Conservation (phyloP, 192 early-diverging fungal genomes). For the Gonapodya sp. region DNA sequence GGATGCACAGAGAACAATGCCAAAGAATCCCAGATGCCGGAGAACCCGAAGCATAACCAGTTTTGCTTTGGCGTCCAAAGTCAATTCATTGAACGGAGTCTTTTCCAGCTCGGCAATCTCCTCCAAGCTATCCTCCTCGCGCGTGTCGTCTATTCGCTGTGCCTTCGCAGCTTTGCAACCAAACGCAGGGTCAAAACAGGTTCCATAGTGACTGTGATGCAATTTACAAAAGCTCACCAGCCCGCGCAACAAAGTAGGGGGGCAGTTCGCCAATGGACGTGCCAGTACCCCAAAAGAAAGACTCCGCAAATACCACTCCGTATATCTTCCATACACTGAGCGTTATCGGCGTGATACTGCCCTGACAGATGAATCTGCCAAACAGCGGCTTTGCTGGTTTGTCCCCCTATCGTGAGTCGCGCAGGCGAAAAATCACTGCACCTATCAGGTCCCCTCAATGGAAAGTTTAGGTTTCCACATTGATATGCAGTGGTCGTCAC, state of each 20-base stretch:
- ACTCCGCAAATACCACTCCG: constrained; percentile 61
- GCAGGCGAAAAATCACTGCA: constrained; percentile 17
- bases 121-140: background rate
- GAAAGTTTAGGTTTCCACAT: constrained; percentile 63
- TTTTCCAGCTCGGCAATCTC: constrained; percentile 27
- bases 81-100: constrained; percentile 30
- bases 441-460: constrained; percentile 33
- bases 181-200: background rate
- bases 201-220: background rate
- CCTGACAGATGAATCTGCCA: constrained; percentile 21
- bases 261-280: constrained; percentile 90
- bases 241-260: constrained; percentile 88
- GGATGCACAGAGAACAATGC: constrained; percentile 84
- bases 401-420: background rate
- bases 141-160: background rate
- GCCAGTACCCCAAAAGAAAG: constrained; percentile 87
- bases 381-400: background rate
- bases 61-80: constrained; percentile 58
- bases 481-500: constrained; percentile 82
- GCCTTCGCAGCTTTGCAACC: background rate
- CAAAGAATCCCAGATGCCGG: constrained; percentile 72
- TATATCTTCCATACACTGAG: constrained; percentile 55
- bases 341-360: constrained; percentile 9
- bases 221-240: constrained; percentile 35
- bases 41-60: constrained; percentile 60